Conservation (phyloP, 805 yeast species). For the Pichia eremophila region DNA sequence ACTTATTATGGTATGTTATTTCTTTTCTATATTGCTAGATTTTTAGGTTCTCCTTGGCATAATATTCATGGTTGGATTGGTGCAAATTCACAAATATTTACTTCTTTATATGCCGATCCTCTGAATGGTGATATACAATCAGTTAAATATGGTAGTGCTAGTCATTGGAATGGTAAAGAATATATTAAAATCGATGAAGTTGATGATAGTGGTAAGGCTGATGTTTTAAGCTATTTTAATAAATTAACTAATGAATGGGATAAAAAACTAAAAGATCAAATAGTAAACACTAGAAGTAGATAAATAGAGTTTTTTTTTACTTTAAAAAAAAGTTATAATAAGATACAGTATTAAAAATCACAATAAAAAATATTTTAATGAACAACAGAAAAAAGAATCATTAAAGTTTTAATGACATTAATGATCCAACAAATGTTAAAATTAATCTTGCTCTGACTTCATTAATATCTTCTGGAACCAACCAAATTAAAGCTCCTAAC, state of each 20-base stretch:
- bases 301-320: neutral
- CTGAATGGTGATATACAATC: constrained; percentile 27
- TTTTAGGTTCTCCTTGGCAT: constrained; percentile 80
- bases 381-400: no score
- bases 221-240: constrained; percentile 58
- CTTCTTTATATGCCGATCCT: constrained; percentile 46
- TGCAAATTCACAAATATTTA: constrained; percentile 77
- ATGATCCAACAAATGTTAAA: constrained; percentile 88
- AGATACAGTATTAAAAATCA: no score
- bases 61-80: constrained; percentile 83
- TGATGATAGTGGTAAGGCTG: constrained; percentile 55
- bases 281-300: constrained; percentile 26
- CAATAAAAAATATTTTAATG: neutral
- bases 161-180: constrained; percentile 55
- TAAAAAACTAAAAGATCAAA: constrained; percentile 61
- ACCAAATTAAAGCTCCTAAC: constrained; percentile 94
- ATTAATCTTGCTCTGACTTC: constrained; percentile 93
- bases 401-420: constrained; percentile 55
- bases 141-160: constrained; percentile 66
- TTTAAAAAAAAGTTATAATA: neutral
- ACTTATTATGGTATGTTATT: constrained; percentile 81
- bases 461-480: constrained; percentile 98
- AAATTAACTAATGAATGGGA: constrained; percentile 61
- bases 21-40: constrained; percentile 75
- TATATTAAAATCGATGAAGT: constrained; percentile 46